Evolutionary conservation across 345 rosid species (phyloP).

Genomic region (Physaria fendleri): DNA sequence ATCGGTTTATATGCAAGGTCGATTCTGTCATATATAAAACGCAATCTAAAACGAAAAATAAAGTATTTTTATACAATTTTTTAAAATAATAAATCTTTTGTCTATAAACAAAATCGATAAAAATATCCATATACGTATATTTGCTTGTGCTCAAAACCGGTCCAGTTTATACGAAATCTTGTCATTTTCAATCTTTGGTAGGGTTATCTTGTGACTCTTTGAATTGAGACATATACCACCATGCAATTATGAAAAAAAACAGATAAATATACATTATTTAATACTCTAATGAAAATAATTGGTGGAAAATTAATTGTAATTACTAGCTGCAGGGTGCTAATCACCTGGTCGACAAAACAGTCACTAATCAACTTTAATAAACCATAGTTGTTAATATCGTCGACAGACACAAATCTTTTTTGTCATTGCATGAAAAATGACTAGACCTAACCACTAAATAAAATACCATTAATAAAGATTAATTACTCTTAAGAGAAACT

Average conservation of each 20-base stretch:
- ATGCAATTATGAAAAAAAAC: not conserved
- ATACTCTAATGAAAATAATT: not conserved
- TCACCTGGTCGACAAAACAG: not conserved
- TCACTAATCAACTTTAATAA: not conserved
- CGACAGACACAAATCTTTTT: not conserved
- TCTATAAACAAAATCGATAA: too few species aligned
- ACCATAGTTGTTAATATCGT: not conserved
- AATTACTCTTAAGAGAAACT: not conserved
- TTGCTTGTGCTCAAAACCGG: too few species aligned
- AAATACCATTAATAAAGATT: not conserved
- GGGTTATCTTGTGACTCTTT: not conserved
- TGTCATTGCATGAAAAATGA: conserved; percentile 13
- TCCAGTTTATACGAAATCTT: too few species aligned
- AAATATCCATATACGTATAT: too few species aligned
- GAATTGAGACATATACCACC: not conserved
- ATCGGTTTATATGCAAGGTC: not conserved
- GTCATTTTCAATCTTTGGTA: not conserved
- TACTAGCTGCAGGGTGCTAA: not conserved
- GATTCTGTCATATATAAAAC: too few species aligned
- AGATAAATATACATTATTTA: not conserved
- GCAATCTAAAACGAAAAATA: too few species aligned
- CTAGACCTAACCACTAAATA: not conserved
- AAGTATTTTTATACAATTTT: too few species aligned
- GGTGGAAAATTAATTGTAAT: not conserved
- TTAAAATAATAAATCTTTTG: too few species aligned